A percentile compares a stretch with the other conserved stretches of the same genome.
phyloP scores from a whole-genome alignment of 2,329 filamentous ascomycete species.

The Lachnellula arida region DNA sequence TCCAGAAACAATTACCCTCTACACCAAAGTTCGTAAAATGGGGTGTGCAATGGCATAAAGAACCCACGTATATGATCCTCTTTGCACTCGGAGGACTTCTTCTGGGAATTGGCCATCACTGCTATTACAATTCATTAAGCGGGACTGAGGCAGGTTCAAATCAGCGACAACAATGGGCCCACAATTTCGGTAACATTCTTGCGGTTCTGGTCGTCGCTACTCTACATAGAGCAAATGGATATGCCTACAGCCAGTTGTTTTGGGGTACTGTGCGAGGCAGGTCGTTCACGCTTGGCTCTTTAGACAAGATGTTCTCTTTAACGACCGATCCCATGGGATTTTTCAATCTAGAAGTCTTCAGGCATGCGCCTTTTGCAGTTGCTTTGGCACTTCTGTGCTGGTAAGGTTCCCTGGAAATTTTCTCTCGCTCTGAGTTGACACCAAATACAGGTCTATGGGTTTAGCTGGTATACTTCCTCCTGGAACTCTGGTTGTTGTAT shows the following conservation, averaged over 20 bases:
- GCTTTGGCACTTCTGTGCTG: background rate
- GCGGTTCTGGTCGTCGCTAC: background rate
- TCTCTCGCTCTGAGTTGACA: background rate
- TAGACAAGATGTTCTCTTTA: slow-evolving; percentile 3
- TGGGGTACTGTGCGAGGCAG: background rate
- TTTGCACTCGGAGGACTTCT: background rate
- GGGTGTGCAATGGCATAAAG: slow-evolving; percentile 5
- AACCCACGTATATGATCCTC: background rate
- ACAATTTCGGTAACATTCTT: slow-evolving; percentile 1
- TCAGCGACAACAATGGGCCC: slow-evolving; percentile 2
- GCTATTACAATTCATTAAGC: background rate
- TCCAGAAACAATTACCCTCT: too few relatives aligned
- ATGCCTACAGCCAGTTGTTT: slow-evolving; percentile 4
- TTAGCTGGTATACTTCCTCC: background rate
- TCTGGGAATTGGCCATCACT: slow-evolving; percentile 5
- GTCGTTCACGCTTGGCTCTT: background rate
- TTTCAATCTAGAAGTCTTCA: background rate
- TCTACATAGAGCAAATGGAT: background rate
- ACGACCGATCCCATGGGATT: slow-evolving; percentile 3
- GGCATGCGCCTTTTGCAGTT: background rate
- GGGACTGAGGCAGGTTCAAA: background rate
- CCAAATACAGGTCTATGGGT: background rate
- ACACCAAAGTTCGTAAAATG: slow-evolving; percentile 1
- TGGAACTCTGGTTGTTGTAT: slow-evolving; percentile 2
- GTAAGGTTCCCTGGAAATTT: background rate